Conservation (phyloP, 225 moss, liverwort and hornwort genomes). For the Antitrichia curtipendula region DNA sequence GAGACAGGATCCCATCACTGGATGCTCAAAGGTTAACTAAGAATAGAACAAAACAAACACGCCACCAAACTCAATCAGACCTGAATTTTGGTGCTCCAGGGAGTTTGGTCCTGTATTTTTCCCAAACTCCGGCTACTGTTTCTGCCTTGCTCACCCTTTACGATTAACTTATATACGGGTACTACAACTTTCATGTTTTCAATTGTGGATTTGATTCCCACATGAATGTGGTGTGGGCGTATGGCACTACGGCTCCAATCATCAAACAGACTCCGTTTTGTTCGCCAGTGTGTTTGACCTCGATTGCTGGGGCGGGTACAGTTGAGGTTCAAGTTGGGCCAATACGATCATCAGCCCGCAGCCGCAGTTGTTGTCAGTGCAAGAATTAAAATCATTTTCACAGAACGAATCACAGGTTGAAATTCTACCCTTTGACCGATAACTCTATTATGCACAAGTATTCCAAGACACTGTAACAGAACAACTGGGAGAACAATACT, state of each 20-base stretch:
- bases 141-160: no score
- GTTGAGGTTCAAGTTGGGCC: neutral
- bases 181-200: neutral
- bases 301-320: neutral
- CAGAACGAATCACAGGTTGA: neutral
- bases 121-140: no score
- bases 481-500: neutral
- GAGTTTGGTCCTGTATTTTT: no score
- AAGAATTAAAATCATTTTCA: neutral
- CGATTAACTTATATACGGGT: no score
- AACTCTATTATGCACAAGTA: neutral
- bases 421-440: neutral
- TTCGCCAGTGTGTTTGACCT: neutral
- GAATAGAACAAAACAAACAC: no score
- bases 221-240: neutral
- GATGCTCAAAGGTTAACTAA: no score
- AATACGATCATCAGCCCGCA: neutral
- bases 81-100: no score
- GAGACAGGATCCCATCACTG: no score
- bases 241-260: neutral
- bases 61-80: no score
- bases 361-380: neutral
- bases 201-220: neutral
- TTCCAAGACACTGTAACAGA: neutral
- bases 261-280: neutral